These are phyloP conservation scores for Pseudozyma sp. DNA, from an alignment of 1,284 basidiomycete species.

Conservation along the genomic window DNA sequence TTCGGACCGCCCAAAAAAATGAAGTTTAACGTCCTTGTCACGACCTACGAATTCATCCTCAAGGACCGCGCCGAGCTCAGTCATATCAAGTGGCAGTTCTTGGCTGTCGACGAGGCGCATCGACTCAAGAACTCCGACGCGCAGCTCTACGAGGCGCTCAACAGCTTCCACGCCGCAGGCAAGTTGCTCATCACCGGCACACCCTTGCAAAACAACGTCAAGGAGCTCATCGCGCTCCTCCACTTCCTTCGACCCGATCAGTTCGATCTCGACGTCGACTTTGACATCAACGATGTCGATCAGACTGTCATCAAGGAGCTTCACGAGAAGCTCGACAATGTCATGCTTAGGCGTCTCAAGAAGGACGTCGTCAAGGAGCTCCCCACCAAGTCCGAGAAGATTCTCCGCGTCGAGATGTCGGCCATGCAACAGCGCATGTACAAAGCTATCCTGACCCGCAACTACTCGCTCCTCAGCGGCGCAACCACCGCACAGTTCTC, in stretches of 20 bases:
- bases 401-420: slow-evolving; percentile 97
- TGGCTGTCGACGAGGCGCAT: slow-evolving; percentile 99
- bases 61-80: slow-evolving; percentile 91
- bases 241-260: slow-evolving; percentile 99
- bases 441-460: slow-evolving; percentile 97
- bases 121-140: slow-evolving; percentile 97
- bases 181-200: slow-evolving; percentile 98
- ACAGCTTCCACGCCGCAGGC: slow-evolving; percentile 86
- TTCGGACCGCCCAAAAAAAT: slow-evolving; percentile 82
- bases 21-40: slow-evolving; percentile 93
- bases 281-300: slow-evolving; percentile 78
- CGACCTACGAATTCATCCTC: slow-evolving; percentile 99
- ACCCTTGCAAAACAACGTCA: slow-evolving; percentile 98
- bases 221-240: slow-evolving; percentile 95
- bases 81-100: slow-evolving; percentile 96
- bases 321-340: slow-evolving; percentile 89
- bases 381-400: slow-evolving; percentile 97
- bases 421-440: slow-evolving; percentile 97
- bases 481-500: slow-evolving; percentile 83
- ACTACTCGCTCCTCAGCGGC: slow-evolving; percentile 89
- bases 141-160: slow-evolving; percentile 93
- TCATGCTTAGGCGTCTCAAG: slow-evolving; percentile 96
- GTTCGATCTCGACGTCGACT: slow-evolving; percentile 84
- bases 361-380: slow-evolving; percentile 96
- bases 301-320: slow-evolving; percentile 79